Percentiles rank a stretch among this genome's conserved stretches.
These are phyloP conservation scores for Suillus paluster DNA, from an alignment of 768 basidiomycete genomes.

Conservation along the genomic window DNA sequence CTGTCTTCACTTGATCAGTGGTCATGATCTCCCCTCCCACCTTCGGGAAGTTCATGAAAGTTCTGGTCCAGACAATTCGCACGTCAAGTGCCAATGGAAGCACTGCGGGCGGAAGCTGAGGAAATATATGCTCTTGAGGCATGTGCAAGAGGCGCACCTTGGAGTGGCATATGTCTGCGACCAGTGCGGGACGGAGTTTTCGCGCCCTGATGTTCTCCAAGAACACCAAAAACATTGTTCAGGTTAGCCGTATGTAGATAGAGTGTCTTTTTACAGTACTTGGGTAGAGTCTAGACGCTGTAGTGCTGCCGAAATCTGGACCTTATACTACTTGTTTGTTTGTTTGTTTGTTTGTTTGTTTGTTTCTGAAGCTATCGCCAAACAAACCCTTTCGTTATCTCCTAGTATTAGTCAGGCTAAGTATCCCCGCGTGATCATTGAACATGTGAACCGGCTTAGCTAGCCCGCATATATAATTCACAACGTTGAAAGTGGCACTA, in stretches of 20 bases:
- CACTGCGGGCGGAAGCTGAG: accelerated
- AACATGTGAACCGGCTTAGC: constrained; percentile 18
- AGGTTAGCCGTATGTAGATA: neutral
- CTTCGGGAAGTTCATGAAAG: neutral
- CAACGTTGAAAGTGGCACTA: too few relatives aligned
- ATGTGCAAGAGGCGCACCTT: neutral
- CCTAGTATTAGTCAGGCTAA: neutral
- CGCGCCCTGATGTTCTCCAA: neutral
- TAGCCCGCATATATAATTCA: neutral
- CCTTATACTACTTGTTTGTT: too few relatives aligned
- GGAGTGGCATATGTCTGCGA: accelerated
- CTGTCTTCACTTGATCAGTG: neutral
- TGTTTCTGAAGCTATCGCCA: neutral
- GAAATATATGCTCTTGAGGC: neutral
- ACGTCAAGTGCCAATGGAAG: neutral
- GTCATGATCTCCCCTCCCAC: neutral
- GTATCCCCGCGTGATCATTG: too few relatives aligned
- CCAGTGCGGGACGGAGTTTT: neutral
- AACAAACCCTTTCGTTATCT: too few relatives aligned
- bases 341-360: too few relatives aligned
- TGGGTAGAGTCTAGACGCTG: too few relatives aligned
- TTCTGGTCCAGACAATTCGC: accelerated
- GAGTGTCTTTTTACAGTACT: too few relatives aligned
- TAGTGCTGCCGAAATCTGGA: too few relatives aligned
- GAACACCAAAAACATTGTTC: neutral